Evolutionary conservation across 202 grass and related monocot species (phyloP).

Genomic region (Carex sylvatica): DNA sequence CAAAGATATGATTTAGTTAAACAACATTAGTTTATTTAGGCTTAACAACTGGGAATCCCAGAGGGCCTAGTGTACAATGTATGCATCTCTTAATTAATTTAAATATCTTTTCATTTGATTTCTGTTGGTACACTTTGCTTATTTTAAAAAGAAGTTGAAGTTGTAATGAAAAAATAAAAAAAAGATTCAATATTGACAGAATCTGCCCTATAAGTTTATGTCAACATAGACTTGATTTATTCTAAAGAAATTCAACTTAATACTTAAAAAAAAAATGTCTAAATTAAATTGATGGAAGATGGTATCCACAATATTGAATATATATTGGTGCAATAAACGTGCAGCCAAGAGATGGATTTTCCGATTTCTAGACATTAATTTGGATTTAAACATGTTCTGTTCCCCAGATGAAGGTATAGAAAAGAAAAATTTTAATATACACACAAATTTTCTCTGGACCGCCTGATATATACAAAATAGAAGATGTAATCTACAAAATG

Average conservation of each 20-base stretch:
- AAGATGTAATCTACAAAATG: too few species aligned
- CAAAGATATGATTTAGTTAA: not conserved
- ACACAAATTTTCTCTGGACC: too few species aligned
- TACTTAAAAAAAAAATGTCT: not conserved
- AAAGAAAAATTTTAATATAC: not conserved
- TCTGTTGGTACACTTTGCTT: not conserved
- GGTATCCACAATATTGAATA: conserved; percentile 1
- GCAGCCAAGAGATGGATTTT: not conserved
- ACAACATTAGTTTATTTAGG: not conserved
- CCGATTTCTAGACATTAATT: not conserved
- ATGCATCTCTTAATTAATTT: not conserved
- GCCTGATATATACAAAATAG: too few species aligned
- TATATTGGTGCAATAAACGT: conserved; percentile 18
- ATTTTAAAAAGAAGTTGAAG: not conserved
- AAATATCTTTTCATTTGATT: not conserved
- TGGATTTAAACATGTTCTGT: not conserved
- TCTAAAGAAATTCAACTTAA: conserved; percentile 3
- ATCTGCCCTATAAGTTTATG: conserved; percentile 9
- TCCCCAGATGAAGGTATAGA: not conserved
- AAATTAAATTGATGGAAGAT: conserved; percentile 15
- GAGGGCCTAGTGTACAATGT: not conserved
- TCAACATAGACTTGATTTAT: conserved; percentile 13
- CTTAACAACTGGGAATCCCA: not conserved
- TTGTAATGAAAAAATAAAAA: not conserved
- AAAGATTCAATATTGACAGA: not conserved